Base-by-base conservation (phyloP, 2,329 filamentous ascomycete species). In the Raffaelea ambrosiae region DNA sequence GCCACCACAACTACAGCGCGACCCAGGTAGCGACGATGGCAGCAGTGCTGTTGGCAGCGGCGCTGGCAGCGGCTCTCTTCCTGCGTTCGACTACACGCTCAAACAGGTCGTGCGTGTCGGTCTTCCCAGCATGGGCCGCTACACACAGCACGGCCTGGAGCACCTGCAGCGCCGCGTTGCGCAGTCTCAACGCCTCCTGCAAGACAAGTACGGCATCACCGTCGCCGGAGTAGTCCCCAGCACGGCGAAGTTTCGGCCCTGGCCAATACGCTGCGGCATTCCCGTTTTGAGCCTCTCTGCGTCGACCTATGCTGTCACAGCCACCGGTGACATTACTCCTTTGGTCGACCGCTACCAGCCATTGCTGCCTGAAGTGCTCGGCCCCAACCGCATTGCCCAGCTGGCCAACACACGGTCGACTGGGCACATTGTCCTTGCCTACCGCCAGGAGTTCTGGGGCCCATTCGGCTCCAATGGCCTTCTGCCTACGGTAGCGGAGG, bases 301-400 rank as follows among this genome's bases (percentile, higher is more conserved):
- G 2, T 67, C 67, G 1, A 57, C 67, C 1, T 71, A 72, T 36
- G 68, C 68, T 0, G 53, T 62, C 5, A 51, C 62, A 13, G 36
- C 38, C 11, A 10, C 23, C 3, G 2, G 29, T 16, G 23, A 36
- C 19, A 23, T 22, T 20, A 11, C 31, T 1, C 56, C 67, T 1
- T 51, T 66, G 22, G 56, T 58, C 2, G 66, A 68, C 53, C 63
- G 61, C 29, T 69, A 68, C 43, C 69, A 71, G 46, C 69, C 65
- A 2, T 56, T 63, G 10, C 56, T 63, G 3, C 63, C 68, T 16
- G 56, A 66, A 19, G 57, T 64, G 2, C 62, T 69, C 19, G 58
- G 62, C 1, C 62, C 62, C 5, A 58, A 63, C 19, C 65, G 63
- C 5, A 53, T 67, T 3, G 55, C 63, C 5, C 64, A 68, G 36